Conservation (phyloP, 768 basidiomycete genomes). For the Mycena belliarum region DNA sequence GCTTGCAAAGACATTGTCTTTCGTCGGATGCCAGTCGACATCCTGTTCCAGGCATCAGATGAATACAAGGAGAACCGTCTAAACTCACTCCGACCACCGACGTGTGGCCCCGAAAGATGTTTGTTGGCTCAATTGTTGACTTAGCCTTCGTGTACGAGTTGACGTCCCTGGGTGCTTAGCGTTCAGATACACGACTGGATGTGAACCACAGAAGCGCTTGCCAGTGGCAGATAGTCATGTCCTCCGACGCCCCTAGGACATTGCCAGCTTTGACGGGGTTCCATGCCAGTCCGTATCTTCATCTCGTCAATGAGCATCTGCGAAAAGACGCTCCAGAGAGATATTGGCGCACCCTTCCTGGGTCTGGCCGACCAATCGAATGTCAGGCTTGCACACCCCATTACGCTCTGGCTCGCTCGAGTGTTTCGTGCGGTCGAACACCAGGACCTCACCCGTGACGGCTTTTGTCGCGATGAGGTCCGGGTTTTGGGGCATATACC, state of each 20-base stretch:
- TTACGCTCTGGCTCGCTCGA: constrained; percentile 88
- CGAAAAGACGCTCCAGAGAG: not conserved
- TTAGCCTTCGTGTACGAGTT: constrained; percentile 84
- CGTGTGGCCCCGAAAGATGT: constrained; percentile 83
- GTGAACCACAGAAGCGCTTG: constrained; percentile 33
- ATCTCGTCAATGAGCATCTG: constrained; percentile 32
- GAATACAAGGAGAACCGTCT: not conserved
- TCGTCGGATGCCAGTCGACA: constrained; percentile 90
- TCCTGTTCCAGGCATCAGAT: constrained; percentile 52
- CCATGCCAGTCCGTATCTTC: constrained; percentile 93
- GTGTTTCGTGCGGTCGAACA: constrained; percentile 99
- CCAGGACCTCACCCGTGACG: constrained; percentile 82
- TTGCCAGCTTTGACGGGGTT: constrained; percentile 81
- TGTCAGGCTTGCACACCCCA: constrained; percentile 87
- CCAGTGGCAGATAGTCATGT: constrained; percentile 96
- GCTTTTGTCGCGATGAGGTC: constrained; percentile 96
- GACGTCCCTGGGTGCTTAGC: constrained; percentile 72
- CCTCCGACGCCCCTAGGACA: constrained; percentile 90
- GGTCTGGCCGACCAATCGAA: constrained; percentile 84
- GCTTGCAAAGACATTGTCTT: constrained; percentile 87
- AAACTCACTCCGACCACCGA: constrained; percentile 85
- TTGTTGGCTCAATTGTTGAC: constrained; percentile 79
- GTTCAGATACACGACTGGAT: constrained; percentile 4
- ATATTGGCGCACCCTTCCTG: constrained; percentile 79
- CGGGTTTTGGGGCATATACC: constrained; percentile 99